Percentiles rank a stretch among this genome's conserved stretches.
phyloP scores from a whole-genome alignment of 2,329 filamentous ascomycete species.

The Capronia epimyces region DNA sequence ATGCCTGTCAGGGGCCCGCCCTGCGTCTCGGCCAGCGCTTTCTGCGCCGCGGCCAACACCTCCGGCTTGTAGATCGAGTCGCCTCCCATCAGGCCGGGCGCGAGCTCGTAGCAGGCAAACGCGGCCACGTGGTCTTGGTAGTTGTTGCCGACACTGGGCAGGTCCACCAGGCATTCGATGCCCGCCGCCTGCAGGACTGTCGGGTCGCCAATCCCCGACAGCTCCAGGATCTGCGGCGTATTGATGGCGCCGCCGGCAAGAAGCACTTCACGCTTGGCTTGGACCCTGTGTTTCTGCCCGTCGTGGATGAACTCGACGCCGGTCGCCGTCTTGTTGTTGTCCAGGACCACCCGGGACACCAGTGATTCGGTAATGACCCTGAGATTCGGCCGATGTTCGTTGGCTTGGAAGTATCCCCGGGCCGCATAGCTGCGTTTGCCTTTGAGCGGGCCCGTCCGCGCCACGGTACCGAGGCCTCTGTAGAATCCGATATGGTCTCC shows the following conservation, averaged over 20 bases:
- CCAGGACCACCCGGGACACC: slow-evolving; percentile 44
- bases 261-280: slow-evolving; percentile 48
- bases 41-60: slow-evolving; percentile 33
- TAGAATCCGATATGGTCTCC: slow-evolving; percentile 28
- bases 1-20: slow-evolving; percentile 33
- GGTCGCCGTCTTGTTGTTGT: slow-evolving; percentile 34
- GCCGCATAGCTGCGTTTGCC: slow-evolving; percentile 40
- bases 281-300: slow-evolving; percentile 35
- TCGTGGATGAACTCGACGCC: slow-evolving; percentile 42
- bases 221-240: slow-evolving; percentile 56
- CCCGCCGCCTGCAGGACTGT: slow-evolving; percentile 40
- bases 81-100: slow-evolving; percentile 23
- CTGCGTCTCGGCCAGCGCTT: slow-evolving; percentile 32
- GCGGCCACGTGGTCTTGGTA: slow-evolving; percentile 46
- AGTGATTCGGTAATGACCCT: slow-evolving; percentile 45
- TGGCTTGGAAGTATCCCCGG: slow-evolving; percentile 39
- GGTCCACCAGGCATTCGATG: slow-evolving; percentile 42
- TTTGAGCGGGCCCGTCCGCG: slow-evolving; percentile 24
- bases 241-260: slow-evolving; percentile 54
- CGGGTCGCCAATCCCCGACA: slow-evolving; percentile 55
- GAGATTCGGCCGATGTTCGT: slow-evolving; percentile 41
- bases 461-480: slow-evolving; percentile 22
- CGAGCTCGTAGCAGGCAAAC: slow-evolving; percentile 13
- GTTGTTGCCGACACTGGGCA: slow-evolving; percentile 46
- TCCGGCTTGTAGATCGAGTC: slow-evolving; percentile 33